Evolutionary conservation across 2,329 filamentous ascomycete genomes (phyloP), one percentile per base, ranked within the genome.

Genomic region (Ambrosiella cleistominuta): DNA sequence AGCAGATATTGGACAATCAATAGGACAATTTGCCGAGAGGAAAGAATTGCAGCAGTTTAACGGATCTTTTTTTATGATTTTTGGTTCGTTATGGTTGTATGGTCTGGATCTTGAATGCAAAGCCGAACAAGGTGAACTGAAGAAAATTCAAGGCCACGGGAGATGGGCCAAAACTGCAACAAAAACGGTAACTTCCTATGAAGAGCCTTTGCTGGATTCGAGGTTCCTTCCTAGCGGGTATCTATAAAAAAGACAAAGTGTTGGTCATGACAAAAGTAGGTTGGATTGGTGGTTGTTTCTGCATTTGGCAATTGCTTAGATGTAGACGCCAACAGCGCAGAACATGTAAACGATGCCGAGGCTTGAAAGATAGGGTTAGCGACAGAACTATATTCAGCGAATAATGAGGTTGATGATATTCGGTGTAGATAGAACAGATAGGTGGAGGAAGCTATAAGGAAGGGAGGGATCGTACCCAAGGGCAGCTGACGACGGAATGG

Each of bases 301-400:
- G 9, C 47, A 35, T 51, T 35, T 8, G 27, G 47, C 6, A 13
- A 51, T 35, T 36, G 47, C 27, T 58, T 63, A 98, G 70, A 98
- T 88, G 82, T 98, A 97, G 68, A 98, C 93, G 70, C 93, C 93
- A 69, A 93, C 93, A 61, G 90, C 93, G 73, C 93, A 98, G 73
- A 98, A 97, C 85, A 96, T 95, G 74, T 93, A 96, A 51, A 98
- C 89, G 55, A 91, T 85, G 65, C 93, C 93, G 70, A 95, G 86
- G 55, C 91, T 96, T 67, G 19, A 59, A 37, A 27, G 27, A 44
- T 9, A 27, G 36, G 17, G 55, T 54, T 62, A 53, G 38, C 19
- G 57, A 54, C 13, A 12, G 53, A 39, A 2, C 40, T 17, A n/a
- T 9, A n/a, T 19, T 11, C 11, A 19, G 13, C 8, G 13, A 9